A percentile compares a stretch with the other conserved stretches of the same genome.
phyloP scores from a whole-genome alignment of 2,329 filamentous ascomycete species.

The Penicillium paneum region DNA sequence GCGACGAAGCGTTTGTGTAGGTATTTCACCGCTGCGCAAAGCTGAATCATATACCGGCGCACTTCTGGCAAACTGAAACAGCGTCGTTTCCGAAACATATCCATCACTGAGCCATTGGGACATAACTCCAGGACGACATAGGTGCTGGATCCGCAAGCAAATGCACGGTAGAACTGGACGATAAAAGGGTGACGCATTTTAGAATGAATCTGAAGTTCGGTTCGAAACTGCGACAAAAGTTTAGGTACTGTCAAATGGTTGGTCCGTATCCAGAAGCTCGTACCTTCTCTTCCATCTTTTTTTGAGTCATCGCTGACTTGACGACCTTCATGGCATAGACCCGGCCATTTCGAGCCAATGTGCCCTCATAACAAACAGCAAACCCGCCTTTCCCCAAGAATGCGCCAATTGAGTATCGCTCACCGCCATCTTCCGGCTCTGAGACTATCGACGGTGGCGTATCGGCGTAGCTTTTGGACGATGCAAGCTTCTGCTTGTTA shows the following conservation, averaged over 20 bases:
- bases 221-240: slow-evolving; percentile 55
- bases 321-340: slow-evolving; percentile 52
- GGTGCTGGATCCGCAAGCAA: slow-evolving; percentile 82
- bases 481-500: slow-evolving; percentile 29
- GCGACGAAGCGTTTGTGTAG: slow-evolving; percentile 95
- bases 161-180: slow-evolving; percentile 91
- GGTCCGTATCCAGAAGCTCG: not conserved
- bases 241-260: slow-evolving; percentile 4
- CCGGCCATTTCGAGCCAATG: slow-evolving; percentile 42
- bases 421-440: slow-evolving; percentile 45
- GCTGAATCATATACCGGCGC: slow-evolving; percentile 87
- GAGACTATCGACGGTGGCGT: slow-evolving; percentile 45
- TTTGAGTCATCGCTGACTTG: slow-evolving; percentile 49
- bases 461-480: slow-evolving; percentile 45
- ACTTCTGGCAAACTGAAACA: slow-evolving; percentile 92
- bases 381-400: slow-evolving; percentile 52
- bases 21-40: slow-evolving; percentile 96
- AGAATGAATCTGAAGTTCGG: slow-evolving; percentile 94
- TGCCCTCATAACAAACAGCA: slow-evolving; percentile 51
- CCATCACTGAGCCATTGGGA: slow-evolving; percentile 92
- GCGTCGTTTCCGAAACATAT: slow-evolving; percentile 91
- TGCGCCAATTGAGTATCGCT: slow-evolving; percentile 46
- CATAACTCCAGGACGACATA: slow-evolving; percentile 94
- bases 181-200: slow-evolving; percentile 97
- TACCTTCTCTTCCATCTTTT: slow-evolving; percentile 54